Evolutionary conservation across 1,284 basidiomycete genomes (phyloP).

Genomic region (Erythrobasidium hasegawianum): DNA sequence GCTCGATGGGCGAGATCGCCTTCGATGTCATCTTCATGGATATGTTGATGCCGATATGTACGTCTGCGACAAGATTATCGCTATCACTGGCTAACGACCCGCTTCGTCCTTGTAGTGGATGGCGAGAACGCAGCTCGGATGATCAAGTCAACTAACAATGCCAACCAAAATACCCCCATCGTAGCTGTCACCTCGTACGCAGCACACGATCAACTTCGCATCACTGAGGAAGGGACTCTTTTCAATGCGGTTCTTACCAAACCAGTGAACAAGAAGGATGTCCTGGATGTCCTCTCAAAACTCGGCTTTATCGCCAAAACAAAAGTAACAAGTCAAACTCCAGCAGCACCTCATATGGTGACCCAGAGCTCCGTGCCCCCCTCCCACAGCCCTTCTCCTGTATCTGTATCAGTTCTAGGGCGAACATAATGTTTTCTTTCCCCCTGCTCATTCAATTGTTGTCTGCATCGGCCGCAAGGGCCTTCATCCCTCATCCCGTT

Average conservation of each 20-base stretch:
- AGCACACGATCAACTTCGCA: constrained; percentile 34
- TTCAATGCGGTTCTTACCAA: constrained; percentile 83
- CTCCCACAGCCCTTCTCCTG: neutral
- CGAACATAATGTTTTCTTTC: neutral
- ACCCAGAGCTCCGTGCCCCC: neutral
- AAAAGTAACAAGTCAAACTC: neutral
- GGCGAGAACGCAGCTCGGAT: constrained; percentile 88
- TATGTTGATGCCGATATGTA: constrained; percentile 69
- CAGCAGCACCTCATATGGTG: constrained; percentile 1
- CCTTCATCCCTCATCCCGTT: neutral
- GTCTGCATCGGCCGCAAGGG: no score
- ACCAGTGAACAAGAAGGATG: constrained; percentile 78
- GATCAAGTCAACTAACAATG: constrained; percentile 90
- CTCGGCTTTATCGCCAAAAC: constrained; percentile 61
- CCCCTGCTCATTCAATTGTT: neutral
- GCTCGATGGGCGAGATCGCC: constrained; percentile 77
- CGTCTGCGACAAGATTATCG: constrained; percentile 54
- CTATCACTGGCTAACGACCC: constrained; percentile 7
- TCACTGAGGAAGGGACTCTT: constrained; percentile 59
- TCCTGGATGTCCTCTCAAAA: constrained; percentile 71
- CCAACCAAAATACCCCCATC: constrained; percentile 82
- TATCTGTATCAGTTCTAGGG: neutral
- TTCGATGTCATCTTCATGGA: constrained; percentile 56
- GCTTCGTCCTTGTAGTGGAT: constrained; percentile 55
- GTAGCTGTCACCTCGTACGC: constrained; percentile 63